Evolutionary conservation across 306 rosid species (phyloP).

Genomic region (Fagus sylvatica): DNA sequence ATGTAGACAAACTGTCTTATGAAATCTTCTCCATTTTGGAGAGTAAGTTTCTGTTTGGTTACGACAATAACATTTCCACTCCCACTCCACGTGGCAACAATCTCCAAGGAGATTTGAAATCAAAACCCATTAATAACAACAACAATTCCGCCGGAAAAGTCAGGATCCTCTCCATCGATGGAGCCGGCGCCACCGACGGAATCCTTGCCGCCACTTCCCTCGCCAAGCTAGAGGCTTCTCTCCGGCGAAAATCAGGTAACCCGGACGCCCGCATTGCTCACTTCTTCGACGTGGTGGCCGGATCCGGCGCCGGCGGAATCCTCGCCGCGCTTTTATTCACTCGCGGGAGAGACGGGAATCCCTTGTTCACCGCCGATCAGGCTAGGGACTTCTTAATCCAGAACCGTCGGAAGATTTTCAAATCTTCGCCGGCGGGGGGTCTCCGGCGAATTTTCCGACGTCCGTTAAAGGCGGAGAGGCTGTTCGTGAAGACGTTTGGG

Average conservation of each 20-base stretch:
- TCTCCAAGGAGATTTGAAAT: slow-evolving; percentile 12
- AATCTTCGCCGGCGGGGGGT: slow-evolving; percentile 32
- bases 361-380: slow-evolving; percentile 71
- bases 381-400: slow-evolving; percentile 57
- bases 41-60: slow-evolving; percentile 82
- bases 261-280: slow-evolving; percentile 50
- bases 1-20: slow-evolving; percentile 79
- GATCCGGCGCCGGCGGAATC: slow-evolving; percentile 78
- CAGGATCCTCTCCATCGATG: slow-evolving; percentile 79
- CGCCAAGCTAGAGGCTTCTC: slow-evolving; percentile 59
- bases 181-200: slow-evolving; percentile 80
- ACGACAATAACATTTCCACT: slow-evolving; percentile 22
- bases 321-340: slow-evolving; percentile 82
- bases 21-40: slow-evolving; percentile 94
- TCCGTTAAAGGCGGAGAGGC: slow-evolving; percentile 49
- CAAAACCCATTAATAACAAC: slow-evolving; percentile 14
- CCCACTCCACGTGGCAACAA: not conserved
- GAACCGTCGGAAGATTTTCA: slow-evolving; percentile 54
- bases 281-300: slow-evolving; percentile 83
- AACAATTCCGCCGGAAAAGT: slow-evolving; percentile 51
- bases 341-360: slow-evolving; percentile 52
- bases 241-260: slow-evolving; percentile 61
- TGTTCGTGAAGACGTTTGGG: slow-evolving; percentile 63
- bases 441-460: slow-evolving; percentile 46
- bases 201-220: slow-evolving; percentile 80